These are phyloP conservation scores for Paracorniculantispora psalliotae DNA, from an alignment of 2,329 filamentous ascomycete genomes.

Conservation along the genomic window DNA sequence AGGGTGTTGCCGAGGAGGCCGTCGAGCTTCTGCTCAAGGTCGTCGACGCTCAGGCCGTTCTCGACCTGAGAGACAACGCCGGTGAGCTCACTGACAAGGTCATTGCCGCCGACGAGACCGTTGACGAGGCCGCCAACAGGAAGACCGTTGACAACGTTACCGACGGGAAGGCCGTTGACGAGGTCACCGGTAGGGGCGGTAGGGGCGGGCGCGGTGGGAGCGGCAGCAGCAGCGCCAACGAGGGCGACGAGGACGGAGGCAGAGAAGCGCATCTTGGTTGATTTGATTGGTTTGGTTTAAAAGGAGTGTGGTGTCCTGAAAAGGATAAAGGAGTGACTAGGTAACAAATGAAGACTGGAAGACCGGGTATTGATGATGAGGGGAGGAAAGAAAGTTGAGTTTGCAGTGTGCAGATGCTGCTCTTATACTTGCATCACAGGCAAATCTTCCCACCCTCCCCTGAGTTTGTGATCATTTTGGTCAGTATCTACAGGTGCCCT, in stretches of 20 bases:
- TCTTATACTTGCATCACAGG: conserved; percentile 7
- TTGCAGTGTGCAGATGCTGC: not conserved
- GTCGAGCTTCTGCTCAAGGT: conserved; percentile 20
- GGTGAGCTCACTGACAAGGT: conserved; percentile 16
- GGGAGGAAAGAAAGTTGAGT: not conserved
- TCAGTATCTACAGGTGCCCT: not conserved
- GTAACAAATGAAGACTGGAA: not conserved
- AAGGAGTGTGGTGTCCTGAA: conserved; percentile 13
- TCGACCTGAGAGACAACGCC: conserved; percentile 16
- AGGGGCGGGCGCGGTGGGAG: conserved; percentile 1
- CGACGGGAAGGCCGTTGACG: conserved; percentile 10
- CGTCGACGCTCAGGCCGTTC: conserved; percentile 14
- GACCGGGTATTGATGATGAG: conserved; percentile 1
- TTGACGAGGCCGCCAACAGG: not conserved
- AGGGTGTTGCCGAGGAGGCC: conserved; percentile 16
- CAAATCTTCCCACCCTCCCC: not conserved
- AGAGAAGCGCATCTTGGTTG: conserved; percentile 20
- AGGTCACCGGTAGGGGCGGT: not conserved
- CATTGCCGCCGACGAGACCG: not conserved
- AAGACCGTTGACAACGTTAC: conserved; percentile 14
- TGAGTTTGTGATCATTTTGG: not conserved
- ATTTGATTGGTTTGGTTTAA: not conserved
- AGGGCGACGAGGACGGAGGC: conserved; percentile 16
- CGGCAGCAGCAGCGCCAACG: conserved; percentile 16
- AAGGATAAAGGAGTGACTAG: conserved; percentile 15